phyloP scores from a whole-genome alignment of 1,139 yeast species.

The Yamadazyma dushanensis region DNA sequence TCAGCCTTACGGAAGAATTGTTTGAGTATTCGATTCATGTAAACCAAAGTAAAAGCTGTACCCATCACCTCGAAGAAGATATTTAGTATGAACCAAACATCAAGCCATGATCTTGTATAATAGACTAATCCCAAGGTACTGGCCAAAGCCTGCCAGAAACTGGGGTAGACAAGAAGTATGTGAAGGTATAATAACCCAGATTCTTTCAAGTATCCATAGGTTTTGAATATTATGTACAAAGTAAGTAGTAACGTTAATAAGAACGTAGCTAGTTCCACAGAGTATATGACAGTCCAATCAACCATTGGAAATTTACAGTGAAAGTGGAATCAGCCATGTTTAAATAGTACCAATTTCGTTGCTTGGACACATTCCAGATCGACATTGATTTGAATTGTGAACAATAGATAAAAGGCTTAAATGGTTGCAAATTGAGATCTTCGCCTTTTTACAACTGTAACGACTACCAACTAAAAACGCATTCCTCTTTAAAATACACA shows the following conservation, averaged over 20 bases:
- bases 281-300: constrained; percentile 13
- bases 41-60: constrained; percentile 11
- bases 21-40: constrained; percentile 10
- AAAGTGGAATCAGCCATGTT: too few species aligned
- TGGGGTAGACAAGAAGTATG: constrained; percentile 12
- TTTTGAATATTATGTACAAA: constrained; percentile 10
- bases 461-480: too few species aligned
- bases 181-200: constrained; percentile 9
- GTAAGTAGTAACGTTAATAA: constrained; percentile 9
- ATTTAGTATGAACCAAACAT: constrained; percentile 15
- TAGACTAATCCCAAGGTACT: constrained; percentile 13
- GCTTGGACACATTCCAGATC: too few species aligned
- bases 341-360: too few species aligned
- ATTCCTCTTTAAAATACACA: too few species aligned
- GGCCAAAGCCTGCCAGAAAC: constrained; percentile 15
- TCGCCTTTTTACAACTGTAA: neutral
- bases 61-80: constrained; percentile 16
- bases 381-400: too few species aligned
- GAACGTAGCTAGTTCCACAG: constrained; percentile 13
- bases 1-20: constrained; percentile 7
- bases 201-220: constrained; percentile 8
- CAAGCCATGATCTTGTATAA: constrained; percentile 10
- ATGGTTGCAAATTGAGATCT: too few species aligned
- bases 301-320: neutral
- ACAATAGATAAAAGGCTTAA: too few species aligned